These are phyloP conservation scores for Pseudogymnoascus sp. DNA, from an alignment of 2,329 filamentous ascomycete genomes.

Conservation along the genomic window DNA sequence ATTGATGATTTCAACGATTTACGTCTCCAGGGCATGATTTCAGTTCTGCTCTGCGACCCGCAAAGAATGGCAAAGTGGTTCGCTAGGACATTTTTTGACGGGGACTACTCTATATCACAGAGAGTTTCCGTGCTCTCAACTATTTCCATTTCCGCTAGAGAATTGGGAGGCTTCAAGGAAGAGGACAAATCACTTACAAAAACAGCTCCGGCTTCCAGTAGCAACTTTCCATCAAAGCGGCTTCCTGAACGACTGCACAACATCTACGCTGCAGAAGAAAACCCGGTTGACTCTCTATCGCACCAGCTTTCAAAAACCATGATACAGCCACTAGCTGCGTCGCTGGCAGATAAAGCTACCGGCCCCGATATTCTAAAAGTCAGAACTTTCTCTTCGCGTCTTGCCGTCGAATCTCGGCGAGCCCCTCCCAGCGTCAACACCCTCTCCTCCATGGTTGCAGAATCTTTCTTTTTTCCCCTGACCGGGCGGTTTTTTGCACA, in stretches of 20 bases:
- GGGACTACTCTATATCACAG: constrained; percentile 83
- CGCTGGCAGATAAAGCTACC: constrained; percentile 69
- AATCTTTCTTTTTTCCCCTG: constrained; percentile 79
- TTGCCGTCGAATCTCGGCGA: constrained; percentile 53
- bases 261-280: constrained; percentile 47
- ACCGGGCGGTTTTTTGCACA: constrained; percentile 69
- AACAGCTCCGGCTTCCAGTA: constrained; percentile 35
- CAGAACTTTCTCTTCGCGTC: constrained; percentile 75
- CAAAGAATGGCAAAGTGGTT: constrained; percentile 76
- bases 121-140: constrained; percentile 73
- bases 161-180: constrained; percentile 67
- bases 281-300: constrained; percentile 56
- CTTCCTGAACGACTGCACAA: constrained; percentile 68
- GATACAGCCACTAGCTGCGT: constrained; percentile 71
- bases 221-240: constrained; percentile 68
- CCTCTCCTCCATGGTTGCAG: constrained; percentile 65
- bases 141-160: constrained; percentile 72
- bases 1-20: constrained; percentile 69
- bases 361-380: constrained; percentile 84
- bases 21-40: constrained; percentile 72
- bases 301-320: constrained; percentile 61
- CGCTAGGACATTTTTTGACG: constrained; percentile 76
- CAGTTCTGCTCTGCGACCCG: constrained; percentile 69
- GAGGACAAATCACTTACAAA: constrained; percentile 28
- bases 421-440: constrained; percentile 62